A percentile compares a stretch with the other conserved stretches of the same genome.
phyloP scores from a whole-genome alignment of 2,329 filamentous ascomycete species.

The Laburnicola sp. region DNA sequence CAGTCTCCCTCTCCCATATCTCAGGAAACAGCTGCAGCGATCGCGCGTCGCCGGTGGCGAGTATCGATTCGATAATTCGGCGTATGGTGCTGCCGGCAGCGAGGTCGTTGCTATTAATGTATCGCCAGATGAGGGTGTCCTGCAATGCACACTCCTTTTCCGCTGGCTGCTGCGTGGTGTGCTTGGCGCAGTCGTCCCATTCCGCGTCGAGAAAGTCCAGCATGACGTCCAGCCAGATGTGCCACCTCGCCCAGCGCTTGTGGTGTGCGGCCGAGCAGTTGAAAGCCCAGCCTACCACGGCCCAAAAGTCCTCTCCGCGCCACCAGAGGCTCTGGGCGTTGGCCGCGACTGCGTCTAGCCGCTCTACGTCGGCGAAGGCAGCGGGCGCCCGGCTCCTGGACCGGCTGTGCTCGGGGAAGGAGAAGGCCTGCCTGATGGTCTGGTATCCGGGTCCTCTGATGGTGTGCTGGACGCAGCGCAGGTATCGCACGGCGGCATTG shows the following conservation, averaged over 20 bases:
- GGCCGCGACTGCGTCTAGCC: constrained; percentile 52
- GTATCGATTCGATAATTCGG: constrained; percentile 66
- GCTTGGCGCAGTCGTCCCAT: constrained; percentile 59
- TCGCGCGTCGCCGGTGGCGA: constrained; percentile 65
- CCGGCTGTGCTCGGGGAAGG: constrained; percentile 54
- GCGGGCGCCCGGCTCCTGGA: constrained; percentile 31
- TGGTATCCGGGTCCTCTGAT: constrained; percentile 68
- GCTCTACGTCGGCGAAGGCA: constrained; percentile 46
- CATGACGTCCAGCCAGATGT: constrained; percentile 77
- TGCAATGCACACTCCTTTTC: constrained; percentile 41
- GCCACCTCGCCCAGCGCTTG: constrained; percentile 80
- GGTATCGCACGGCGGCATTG: constrained; percentile 68
- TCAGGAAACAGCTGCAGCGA: constrained; percentile 61
- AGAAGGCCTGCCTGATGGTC: constrained; percentile 72
- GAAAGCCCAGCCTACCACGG: constrained; percentile 86
- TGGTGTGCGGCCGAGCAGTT: constrained; percentile 78
- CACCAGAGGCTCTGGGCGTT: constrained; percentile 70
- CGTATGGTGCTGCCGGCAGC: constrained; percentile 47
- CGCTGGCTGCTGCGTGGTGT: constrained; percentile 22
- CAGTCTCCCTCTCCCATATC: constrained; percentile 69
- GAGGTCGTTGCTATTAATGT: constrained; percentile 52
- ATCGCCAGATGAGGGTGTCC: constrained; percentile 64
- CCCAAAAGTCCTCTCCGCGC: constrained; percentile 86
- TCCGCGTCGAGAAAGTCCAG: constrained; percentile 76
- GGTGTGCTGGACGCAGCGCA: constrained; percentile 66